A percentile compares a stretch with the other conserved stretches of the same genome.
Conservation (phyloP, 495 filamentous ascomycete species). For the Penicillium pancosmium region DNA sequence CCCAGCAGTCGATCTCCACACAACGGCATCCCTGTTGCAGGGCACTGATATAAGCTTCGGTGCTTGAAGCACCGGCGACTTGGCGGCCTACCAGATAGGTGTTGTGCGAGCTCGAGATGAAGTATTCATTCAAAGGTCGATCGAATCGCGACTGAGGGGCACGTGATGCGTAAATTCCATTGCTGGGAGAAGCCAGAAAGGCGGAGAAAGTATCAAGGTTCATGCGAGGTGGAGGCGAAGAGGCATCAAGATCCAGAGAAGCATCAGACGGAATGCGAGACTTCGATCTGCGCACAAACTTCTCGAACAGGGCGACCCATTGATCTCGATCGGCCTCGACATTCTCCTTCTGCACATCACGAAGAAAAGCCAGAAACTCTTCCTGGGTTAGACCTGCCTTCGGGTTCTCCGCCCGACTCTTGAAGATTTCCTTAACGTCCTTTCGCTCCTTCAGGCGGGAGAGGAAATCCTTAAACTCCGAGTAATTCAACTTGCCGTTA, state of each 20-base stretch:
- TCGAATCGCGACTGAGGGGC: constrained; percentile 64
- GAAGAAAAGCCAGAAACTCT: constrained; percentile 78
- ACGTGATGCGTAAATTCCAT: constrained; percentile 59
- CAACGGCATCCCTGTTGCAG: constrained; percentile 88
- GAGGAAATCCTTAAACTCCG: constrained; percentile 82
- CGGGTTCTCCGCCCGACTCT: constrained; percentile 48
- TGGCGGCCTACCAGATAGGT: constrained; percentile 93
- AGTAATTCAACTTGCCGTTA: constrained; percentile 67
- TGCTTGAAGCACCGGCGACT: constrained; percentile 83
- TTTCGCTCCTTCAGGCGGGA: constrained; percentile 77
- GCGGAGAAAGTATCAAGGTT: constrained; percentile 71
- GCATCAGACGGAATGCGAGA: constrained; percentile 47
- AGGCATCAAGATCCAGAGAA: constrained; percentile 39
- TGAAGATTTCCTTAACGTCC: constrained; percentile 75
- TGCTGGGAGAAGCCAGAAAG: constrained; percentile 75
- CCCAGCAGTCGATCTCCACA: constrained; percentile 97
- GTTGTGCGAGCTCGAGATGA: constrained; percentile 98
- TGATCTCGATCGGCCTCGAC: constrained; percentile 62
- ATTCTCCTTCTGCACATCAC: constrained; percentile 72
- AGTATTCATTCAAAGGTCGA: constrained; percentile 93
- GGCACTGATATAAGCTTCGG: constrained; percentile 92
- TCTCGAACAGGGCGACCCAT: constrained; percentile 77
- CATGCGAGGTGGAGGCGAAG: constrained; percentile 55
- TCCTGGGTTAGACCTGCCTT: constrained; percentile 65
- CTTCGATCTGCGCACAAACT: constrained; percentile 67